These are phyloP conservation scores for Grosmannia serpens DNA, from an alignment of 2,329 filamentous ascomycete genomes.

Conservation along the genomic window DNA sequence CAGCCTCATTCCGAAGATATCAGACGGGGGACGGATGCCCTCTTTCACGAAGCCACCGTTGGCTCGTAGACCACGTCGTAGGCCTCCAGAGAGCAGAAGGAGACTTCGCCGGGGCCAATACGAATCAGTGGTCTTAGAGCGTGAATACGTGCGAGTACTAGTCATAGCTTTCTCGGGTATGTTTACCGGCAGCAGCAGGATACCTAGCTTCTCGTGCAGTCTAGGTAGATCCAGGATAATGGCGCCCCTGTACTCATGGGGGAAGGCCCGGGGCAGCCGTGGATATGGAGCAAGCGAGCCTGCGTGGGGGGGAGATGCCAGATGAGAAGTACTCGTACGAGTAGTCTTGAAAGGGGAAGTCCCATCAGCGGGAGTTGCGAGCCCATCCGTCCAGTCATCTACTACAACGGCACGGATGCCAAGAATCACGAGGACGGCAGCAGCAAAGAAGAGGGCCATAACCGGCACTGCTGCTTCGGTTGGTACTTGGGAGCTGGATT, in stretches of 20 bases:
- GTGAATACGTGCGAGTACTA: too few relatives aligned
- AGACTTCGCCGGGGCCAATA: slow-evolving; percentile 7
- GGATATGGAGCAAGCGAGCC: slow-evolving; percentile 2
- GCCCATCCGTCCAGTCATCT: too few relatives aligned
- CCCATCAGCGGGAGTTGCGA: too few relatives aligned
- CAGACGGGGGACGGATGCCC: slow-evolving; percentile 7
- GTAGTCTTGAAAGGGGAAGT: too few relatives aligned
- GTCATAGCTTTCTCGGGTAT: too few relatives aligned
- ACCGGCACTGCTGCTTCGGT: too few relatives aligned
- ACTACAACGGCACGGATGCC: too few relatives aligned
- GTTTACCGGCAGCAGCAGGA: background rate
- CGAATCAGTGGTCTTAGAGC: slow-evolving; percentile 1
- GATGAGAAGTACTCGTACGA: too few relatives aligned
- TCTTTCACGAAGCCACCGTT: slow-evolving; percentile 7
- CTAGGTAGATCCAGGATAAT: slow-evolving; percentile 7
- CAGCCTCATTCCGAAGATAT: slow-evolving; percentile 4
- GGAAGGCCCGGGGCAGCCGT: slow-evolving; percentile 6
- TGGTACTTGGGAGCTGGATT: too few relatives aligned
- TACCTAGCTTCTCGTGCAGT: slow-evolving; percentile 2
- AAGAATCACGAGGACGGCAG: too few relatives aligned
- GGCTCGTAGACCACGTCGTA: slow-evolving; percentile 6
- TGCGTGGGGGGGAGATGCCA: background rate
- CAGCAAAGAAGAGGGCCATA: too few relatives aligned
- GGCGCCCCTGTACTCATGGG: slow-evolving; percentile 2
- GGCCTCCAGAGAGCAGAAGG: slow-evolving; percentile 6